Conservation (phyloP, 2,329 filamentous ascomycete genomes). For the Pseudogymnoascus sp. region DNA sequence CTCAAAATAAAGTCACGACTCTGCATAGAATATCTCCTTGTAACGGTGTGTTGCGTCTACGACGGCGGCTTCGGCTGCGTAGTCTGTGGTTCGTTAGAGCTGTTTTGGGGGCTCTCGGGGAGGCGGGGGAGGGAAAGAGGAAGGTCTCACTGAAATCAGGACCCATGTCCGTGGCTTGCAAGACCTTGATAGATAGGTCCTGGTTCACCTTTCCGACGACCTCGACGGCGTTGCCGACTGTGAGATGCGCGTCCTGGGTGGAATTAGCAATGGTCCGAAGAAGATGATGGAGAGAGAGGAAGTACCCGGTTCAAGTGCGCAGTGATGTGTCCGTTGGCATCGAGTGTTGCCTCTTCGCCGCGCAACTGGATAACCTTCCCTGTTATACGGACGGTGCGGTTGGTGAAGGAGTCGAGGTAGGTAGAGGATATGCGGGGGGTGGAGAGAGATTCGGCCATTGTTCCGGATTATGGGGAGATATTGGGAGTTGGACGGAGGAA, state of each 20-base stretch:
- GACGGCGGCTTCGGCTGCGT: conserved; percentile 64
- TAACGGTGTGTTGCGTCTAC: conserved; percentile 80
- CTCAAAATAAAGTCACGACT: conserved; percentile 23
- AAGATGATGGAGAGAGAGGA: neutral
- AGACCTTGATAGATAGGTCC: conserved; percentile 62
- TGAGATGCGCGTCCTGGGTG: conserved; percentile 59
- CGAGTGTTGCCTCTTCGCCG: conserved; percentile 71
- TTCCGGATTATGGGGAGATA: conserved; percentile 24
- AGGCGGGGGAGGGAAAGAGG: conserved; percentile 9
- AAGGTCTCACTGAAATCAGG: conserved; percentile 4
- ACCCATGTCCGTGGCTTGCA: conserved; percentile 63
- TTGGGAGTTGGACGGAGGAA: neutral
- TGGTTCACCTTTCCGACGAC: conserved; percentile 72
- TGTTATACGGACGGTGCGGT: conserved; percentile 70
- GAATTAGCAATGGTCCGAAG: neutral
- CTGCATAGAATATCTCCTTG: conserved; percentile 67
- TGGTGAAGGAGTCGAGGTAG: conserved; percentile 69
- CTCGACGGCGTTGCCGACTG: conserved; percentile 62
- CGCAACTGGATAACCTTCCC: conserved; percentile 77
- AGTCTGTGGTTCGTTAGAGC: conserved; percentile 49
- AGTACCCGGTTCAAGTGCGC: conserved; percentile 63
- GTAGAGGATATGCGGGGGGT: conserved; percentile 75
- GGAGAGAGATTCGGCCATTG: conserved; percentile 59
- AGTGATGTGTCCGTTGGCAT: conserved; percentile 69
- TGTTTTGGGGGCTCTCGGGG: neutral